Evolutionary conservation across 2,329 filamentous ascomycete species (phyloP).

Genomic region (Colletotrichum agaves): DNA sequence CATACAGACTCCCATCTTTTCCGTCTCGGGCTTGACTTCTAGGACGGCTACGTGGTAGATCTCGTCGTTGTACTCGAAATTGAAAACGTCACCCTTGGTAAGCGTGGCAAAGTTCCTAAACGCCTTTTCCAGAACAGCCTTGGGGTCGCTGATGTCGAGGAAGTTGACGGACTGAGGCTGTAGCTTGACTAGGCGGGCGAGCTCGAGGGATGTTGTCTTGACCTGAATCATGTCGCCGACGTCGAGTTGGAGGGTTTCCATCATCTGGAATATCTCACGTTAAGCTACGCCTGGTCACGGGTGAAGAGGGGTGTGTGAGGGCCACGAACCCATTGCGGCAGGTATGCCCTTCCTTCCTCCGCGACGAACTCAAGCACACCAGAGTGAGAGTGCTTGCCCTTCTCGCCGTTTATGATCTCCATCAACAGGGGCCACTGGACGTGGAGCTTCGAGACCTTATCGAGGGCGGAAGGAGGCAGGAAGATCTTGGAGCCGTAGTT

Average conservation of each 20-base stretch:
- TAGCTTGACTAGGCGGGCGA: conserved; percentile 93
- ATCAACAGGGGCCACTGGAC: conserved; percentile 98
- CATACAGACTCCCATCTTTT: conserved; percentile 89
- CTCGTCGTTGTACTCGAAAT: conserved; percentile 95
- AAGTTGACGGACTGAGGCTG: conserved; percentile 94
- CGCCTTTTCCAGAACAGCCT: conserved; percentile 95
- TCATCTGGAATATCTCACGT: conserved; percentile 70
- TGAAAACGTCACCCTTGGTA: conserved; percentile 94
- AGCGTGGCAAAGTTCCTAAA: conserved; percentile 96
- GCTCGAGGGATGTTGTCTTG: conserved; percentile 91
- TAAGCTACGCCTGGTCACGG: background rate
- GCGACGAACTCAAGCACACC: conserved; percentile 98
- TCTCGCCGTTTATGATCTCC: conserved; percentile 90
- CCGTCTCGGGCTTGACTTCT: conserved; percentile 87
- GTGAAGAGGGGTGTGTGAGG: background rate
- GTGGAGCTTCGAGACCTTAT: conserved; percentile 95
- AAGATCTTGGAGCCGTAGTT: conserved; percentile 99
- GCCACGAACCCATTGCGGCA: conserved; percentile 86
- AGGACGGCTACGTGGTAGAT: conserved; percentile 93
- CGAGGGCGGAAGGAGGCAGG: conserved; percentile 92
- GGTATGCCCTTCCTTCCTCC: conserved; percentile 94
- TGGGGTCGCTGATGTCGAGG: conserved; percentile 96
- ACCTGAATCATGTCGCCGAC: conserved; percentile 95
- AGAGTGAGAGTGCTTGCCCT: conserved; percentile 84
- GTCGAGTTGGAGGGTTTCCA: conserved; percentile 90